phyloP scores from a whole-genome alignment of 2,329 filamentous ascomycete genomes.

The Trichoderma sp. region DNA sequence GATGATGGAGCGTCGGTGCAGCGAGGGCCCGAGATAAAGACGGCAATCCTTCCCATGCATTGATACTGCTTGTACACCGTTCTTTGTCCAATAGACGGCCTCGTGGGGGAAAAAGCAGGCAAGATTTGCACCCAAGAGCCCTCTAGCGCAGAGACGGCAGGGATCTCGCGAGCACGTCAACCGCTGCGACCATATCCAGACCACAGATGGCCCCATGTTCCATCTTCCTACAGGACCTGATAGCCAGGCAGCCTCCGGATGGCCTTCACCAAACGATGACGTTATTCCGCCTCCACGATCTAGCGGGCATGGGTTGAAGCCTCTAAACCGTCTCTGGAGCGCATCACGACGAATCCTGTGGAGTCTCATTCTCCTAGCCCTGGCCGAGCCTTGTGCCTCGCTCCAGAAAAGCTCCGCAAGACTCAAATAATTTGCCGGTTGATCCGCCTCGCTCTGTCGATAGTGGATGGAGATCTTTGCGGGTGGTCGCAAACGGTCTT shows the following conservation, averaged over 20 bases:
- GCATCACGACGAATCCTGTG: conserved; percentile 8
- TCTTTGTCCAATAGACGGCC: conserved; percentile 8
- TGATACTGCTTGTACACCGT: background rate
- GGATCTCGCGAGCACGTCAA: conserved; percentile 13
- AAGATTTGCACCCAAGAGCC: background rate
- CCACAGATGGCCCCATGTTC: background rate
- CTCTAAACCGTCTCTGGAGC: background rate
- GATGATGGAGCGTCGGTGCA: conserved; percentile 6
- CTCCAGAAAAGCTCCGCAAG: conserved; percentile 5
- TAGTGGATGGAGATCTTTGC: background rate
- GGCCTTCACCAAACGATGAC: conserved; percentile 6
- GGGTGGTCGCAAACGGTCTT: background rate
- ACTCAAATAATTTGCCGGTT: conserved; percentile 13
- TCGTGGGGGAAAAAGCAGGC: background rate
- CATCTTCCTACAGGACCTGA: background rate
- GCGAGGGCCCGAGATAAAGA: conserved; percentile 18
- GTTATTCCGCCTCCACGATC: conserved; percentile 18
- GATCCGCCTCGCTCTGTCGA: conserved; percentile 9
- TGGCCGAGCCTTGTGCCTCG: conserved; percentile 1
- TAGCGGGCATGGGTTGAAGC: conserved; percentile 6
- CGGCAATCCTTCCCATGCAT: background rate
- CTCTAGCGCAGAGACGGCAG: background rate
- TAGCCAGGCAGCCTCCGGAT: background rate
- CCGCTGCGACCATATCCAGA: background rate
- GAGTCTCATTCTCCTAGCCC: conserved; percentile 1